These are phyloP conservation scores for Sclerotinia borealis DNA, from an alignment of 2,329 filamentous ascomycete genomes.

Conservation along the genomic window DNA sequence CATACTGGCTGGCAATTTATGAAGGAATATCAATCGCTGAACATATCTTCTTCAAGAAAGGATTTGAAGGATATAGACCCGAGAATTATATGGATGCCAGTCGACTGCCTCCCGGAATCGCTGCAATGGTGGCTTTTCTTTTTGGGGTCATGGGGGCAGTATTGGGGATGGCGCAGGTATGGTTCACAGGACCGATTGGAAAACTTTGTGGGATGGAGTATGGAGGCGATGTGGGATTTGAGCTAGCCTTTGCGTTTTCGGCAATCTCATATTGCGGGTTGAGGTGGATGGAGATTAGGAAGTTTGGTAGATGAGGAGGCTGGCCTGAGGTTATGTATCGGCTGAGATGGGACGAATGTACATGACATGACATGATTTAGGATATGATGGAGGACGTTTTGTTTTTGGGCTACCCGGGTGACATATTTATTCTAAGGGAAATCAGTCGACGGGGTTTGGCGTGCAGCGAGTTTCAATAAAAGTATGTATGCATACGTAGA, in stretches of 20 bases:
- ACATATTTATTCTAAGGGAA: background rate
- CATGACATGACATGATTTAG: background rate
- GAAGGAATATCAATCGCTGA: conserved; percentile 44
- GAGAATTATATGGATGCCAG: conserved; percentile 51
- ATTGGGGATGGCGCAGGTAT: conserved; percentile 63
- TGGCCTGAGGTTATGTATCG: background rate
- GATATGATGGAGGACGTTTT: background rate
- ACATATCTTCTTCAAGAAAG: conserved; percentile 55
- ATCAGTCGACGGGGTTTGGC: background rate
- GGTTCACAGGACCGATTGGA: conserved; percentile 64
- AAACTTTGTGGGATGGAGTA: conserved; percentile 33
- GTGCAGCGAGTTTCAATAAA: background rate
- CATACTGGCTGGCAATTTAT: conserved; percentile 73
- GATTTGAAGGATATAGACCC: conserved; percentile 53
- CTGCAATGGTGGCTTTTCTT: conserved; percentile 56
- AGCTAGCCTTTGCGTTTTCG: conserved; percentile 58
- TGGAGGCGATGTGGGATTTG: conserved; percentile 56
- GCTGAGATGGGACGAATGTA: background rate
- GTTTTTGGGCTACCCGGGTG: background rate
- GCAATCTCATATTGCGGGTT: conserved; percentile 46
- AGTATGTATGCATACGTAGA: background rate
- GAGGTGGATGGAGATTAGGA: conserved; percentile 35
- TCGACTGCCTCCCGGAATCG: conserved; percentile 56
- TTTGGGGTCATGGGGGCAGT: conserved; percentile 61
- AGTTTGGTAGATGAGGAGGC: conserved; percentile 34